Percentiles rank a stretch among this genome's conserved stretches.
Conservation (phyloP, 345 rosid species). For the Ricinus communis region DNA sequence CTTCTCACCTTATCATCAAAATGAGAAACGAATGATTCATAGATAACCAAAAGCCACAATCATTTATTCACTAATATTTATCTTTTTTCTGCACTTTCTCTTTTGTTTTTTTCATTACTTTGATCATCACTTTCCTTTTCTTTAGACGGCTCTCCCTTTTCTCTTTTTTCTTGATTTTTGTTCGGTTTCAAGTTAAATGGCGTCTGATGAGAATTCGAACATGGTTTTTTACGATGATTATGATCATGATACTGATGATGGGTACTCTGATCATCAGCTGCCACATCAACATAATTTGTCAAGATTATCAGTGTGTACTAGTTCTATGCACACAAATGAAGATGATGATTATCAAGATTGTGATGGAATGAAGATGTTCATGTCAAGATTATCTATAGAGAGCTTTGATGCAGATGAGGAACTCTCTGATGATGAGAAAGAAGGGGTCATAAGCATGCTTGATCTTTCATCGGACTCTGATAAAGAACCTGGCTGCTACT, state of each 20-base stretch:
- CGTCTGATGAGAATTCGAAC: constrained; percentile 45
- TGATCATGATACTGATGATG: constrained; percentile 48
- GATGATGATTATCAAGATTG: constrained; percentile 29
- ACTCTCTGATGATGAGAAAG: constrained; percentile 49
- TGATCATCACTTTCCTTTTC: neutral
- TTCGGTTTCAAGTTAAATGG: constrained; percentile 28
- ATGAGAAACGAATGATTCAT: constrained; percentile 23
- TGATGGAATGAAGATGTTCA: constrained; percentile 30
- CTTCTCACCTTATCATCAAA: constrained; percentile 19
- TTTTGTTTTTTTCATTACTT: neutral
- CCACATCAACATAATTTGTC: constrained; percentile 49
- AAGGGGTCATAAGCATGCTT: constrained; percentile 16
- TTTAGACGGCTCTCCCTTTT: neutral
- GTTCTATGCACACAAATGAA: constrained; percentile 55
- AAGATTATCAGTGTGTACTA: constrained; percentile 67
- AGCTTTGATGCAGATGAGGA: constrained; percentile 82
- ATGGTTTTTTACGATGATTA: constrained; percentile 33
- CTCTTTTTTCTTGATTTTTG: neutral
- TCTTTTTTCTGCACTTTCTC: neutral
- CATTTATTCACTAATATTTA: neutral
- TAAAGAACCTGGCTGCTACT: constrained; percentile 48
- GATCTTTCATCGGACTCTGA: constrained; percentile 59
- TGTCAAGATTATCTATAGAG: constrained; percentile 58
- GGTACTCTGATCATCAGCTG: constrained; percentile 32
- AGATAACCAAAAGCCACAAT: constrained; percentile 27